Evolutionary conservation across 2,329 filamentous ascomycete species (phyloP).

Genomic region (Sarocladium oryzae): DNA sequence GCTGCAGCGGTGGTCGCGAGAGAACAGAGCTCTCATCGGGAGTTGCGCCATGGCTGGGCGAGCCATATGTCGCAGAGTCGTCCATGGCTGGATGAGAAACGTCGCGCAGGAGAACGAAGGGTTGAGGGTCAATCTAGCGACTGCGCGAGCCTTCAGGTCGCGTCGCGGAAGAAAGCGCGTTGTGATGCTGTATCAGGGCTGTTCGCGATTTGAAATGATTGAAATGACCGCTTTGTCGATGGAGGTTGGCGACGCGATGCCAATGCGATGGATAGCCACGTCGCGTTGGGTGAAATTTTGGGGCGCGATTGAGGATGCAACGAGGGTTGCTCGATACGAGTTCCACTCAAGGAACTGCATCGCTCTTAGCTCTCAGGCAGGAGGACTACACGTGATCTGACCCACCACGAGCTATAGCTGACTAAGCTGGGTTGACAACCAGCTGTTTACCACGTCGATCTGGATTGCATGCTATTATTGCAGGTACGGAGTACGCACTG

Average conservation of each 20-base stretch:
- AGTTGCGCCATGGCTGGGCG: constrained; percentile 49
- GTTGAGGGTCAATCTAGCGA: neutral
- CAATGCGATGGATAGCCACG: constrained; percentile 17
- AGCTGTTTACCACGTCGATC: no score
- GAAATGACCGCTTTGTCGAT: constrained; percentile 17
- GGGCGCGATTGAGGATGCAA: constrained; percentile 22
- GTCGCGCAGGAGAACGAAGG: constrained; percentile 1
- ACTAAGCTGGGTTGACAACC: neutral
- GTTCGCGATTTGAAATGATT: neutral
- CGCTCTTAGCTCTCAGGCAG: neutral
- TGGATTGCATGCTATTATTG: no score
- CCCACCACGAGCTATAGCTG: neutral
- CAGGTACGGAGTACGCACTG: neutral
- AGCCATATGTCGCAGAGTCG: constrained; percentile 50
- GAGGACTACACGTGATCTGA: neutral
- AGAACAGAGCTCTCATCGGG: constrained; percentile 50
- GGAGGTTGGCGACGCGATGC: constrained; percentile 20
- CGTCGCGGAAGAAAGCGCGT: neutral
- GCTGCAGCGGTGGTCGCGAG: constrained; percentile 47
- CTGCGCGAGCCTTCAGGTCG: neutral
- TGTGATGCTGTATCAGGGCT: neutral
- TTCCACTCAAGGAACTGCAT: neutral
- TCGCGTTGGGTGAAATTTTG: constrained; percentile 33
- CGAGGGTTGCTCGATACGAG: neutral
- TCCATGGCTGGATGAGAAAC: constrained; percentile 41